A percentile compares a stretch with the other conserved stretches of the same genome.
Conservation (phyloP, 805 yeast genomes). For the Dipodascus geniculatus region DNA sequence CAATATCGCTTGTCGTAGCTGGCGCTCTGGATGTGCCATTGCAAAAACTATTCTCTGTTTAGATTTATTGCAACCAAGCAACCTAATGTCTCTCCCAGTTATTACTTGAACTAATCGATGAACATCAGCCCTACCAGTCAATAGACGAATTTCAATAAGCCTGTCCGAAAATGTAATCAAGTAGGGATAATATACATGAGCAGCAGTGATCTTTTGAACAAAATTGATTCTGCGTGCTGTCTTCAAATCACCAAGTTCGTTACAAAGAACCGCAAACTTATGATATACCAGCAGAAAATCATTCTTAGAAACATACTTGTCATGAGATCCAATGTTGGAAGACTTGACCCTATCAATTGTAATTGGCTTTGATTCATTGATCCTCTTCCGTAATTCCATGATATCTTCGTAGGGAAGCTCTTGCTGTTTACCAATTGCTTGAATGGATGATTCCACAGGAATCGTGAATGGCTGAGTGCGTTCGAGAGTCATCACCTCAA, state of each 20-base stretch:
- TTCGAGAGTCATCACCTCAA: conserved; percentile 51
- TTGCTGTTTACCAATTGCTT: not conserved
- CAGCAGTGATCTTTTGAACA: conserved; percentile 23
- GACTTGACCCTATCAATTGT: not conserved
- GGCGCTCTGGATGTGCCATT: conserved; percentile 54
- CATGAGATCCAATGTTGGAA: conserved; percentile 22
- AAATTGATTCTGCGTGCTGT: conserved; percentile 33
- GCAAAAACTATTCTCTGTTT: conserved; percentile 27
- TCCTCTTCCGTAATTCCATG: not conserved
- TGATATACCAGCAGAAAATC: conserved; percentile 53
- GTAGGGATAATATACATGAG: conserved; percentile 35
- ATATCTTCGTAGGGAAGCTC: not conserved
- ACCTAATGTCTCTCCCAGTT: conserved; percentile 51
- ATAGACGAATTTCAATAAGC: conserved; percentile 56
- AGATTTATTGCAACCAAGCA: conserved; percentile 30
- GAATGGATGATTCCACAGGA: conserved; percentile 30
- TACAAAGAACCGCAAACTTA: conserved; percentile 55
- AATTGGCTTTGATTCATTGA: not conserved
- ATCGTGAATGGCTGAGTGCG: conserved; percentile 43
- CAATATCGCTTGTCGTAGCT: conserved; percentile 51
- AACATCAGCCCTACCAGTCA: conserved; percentile 29
- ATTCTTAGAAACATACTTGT: conserved; percentile 36
- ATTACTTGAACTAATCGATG: conserved; percentile 44
- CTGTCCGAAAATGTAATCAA: conserved; percentile 50
- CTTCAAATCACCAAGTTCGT: conserved; percentile 31